These are phyloP conservation scores for Fraxinus platypoda DNA, from an alignment of 305 asterid genomes.

Conservation along the genomic window DNA sequence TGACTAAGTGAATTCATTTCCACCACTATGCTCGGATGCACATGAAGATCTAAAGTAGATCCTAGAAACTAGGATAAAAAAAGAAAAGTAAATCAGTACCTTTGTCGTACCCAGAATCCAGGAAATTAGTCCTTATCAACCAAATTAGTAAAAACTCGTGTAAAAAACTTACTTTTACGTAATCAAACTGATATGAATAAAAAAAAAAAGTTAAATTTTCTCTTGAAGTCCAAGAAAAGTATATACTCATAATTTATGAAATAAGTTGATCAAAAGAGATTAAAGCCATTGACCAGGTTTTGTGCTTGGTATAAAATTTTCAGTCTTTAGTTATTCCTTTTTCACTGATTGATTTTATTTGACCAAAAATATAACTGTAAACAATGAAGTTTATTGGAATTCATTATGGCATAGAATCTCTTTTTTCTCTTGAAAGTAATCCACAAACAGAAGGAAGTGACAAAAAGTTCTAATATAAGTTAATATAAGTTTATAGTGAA, in stretches of 20 bases:
- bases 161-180: background rate
- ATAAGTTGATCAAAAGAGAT: conserved; percentile 26
- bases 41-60: conserved; percentile 4
- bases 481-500: conserved; percentile 4
- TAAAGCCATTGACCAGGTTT: conserved; percentile 36
- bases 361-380: background rate
- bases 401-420: conserved; percentile 33
- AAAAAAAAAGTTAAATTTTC: background rate
- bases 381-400: conserved; percentile 23
- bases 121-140: background rate
- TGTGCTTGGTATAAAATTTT: background rate
- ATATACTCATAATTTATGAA: conserved; percentile 10
- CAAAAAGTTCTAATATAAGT: conserved; percentile 24
- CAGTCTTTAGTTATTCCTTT: conserved; percentile 14
- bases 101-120: background rate
- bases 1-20: background rate
- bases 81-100: background rate
- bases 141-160: background rate
- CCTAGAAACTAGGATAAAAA: background rate
- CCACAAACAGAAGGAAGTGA: conserved; percentile 32
- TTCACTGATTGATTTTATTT: background rate
- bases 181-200: background rate
- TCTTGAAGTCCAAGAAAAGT: conserved; percentile 45
- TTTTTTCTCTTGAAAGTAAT: conserved; percentile 33
- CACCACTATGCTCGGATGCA: background rate